Conservation (phyloP, 306 rosid genomes). For the Vicia sativa region DNA sequence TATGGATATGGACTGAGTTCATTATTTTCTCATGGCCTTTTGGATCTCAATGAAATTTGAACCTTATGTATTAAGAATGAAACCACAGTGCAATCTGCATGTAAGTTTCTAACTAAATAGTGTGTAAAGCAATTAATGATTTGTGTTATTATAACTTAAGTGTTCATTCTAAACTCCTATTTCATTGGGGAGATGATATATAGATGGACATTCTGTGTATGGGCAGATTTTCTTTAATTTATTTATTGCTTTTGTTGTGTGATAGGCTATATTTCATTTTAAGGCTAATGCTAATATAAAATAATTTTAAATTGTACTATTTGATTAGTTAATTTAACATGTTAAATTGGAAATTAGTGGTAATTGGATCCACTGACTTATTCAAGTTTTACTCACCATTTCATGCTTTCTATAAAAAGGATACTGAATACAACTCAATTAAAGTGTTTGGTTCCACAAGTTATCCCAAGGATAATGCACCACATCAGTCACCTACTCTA, state of each 20-base stretch:
- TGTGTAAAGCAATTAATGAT: neutral
- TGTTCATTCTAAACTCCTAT: neutral
- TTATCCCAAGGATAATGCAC: too few species aligned
- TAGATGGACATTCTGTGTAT: neutral
- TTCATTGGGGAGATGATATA: neutral
- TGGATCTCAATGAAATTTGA: constrained; percentile 15
- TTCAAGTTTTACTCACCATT: too few species aligned
- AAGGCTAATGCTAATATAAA: too few species aligned
- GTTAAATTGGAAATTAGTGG: too few species aligned
- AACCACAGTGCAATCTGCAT: constrained; percentile 7
- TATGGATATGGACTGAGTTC: constrained; percentile 24
- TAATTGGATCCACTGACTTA: too few species aligned
- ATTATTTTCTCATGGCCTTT: neutral
- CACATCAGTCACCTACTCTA: too few species aligned
- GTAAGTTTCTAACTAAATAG: neutral
- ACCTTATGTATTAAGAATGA: constrained; percentile 26
- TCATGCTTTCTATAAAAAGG: too few species aligned
- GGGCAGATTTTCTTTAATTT: neutral
- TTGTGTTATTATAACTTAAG: neutral
- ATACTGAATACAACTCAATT: too few species aligned
- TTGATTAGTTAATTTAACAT: too few species aligned
- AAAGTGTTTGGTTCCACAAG: too few species aligned
- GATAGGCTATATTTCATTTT: neutral
- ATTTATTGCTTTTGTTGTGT: too few species aligned
- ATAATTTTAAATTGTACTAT: too few species aligned